These are phyloP conservation scores for Nyssa sinensis DNA, from an alignment of 148 eudicot genomes.

Conservation along the genomic window DNA sequence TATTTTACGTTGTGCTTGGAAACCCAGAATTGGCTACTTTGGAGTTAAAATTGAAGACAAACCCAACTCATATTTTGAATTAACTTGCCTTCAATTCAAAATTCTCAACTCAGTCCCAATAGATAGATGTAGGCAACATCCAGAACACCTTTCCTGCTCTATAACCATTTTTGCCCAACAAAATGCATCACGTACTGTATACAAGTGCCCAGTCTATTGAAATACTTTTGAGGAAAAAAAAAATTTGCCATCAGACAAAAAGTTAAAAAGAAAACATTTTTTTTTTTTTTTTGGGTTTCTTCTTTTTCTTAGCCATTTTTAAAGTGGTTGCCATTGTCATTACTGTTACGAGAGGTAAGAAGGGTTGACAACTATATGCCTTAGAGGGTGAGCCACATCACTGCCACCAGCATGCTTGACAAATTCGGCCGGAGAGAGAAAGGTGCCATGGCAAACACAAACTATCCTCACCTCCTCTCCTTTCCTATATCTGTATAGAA, in stretches of 20 bases:
- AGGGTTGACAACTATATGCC: conserved; percentile 59
- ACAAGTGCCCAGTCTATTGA: neutral
- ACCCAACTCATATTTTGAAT: no score
- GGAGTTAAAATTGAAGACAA: no score
- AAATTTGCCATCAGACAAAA: neutral
- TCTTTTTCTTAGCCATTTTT: no score
- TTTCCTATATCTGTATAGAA: conserved; percentile 47
- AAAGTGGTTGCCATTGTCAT: neutral
- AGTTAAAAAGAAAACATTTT: no score
- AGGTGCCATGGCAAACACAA: conserved; percentile 67
- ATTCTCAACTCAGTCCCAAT: no score
- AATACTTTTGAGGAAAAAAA: neutral
- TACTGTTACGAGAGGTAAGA: conserved; percentile 20
- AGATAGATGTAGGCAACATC: no score
- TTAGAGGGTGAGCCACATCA: conserved; percentile 52
- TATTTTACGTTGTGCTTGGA: no score
- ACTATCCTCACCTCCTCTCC: conserved; percentile 59
- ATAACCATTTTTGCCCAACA: neutral
- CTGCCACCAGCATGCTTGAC: conserved; percentile 65
- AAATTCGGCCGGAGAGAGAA: conserved; percentile 61
- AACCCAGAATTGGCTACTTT: no score
- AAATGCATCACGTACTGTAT: neutral
- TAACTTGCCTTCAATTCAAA: no score
- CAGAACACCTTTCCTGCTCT: no score
- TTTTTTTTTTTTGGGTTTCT: neutral